Percentiles rank a stretch among this genome's conserved stretches.
Evolutionary conservation across 768 basidiomycete species (phyloP).

Genomic region (Neoboletus brunneissimus): DNA sequence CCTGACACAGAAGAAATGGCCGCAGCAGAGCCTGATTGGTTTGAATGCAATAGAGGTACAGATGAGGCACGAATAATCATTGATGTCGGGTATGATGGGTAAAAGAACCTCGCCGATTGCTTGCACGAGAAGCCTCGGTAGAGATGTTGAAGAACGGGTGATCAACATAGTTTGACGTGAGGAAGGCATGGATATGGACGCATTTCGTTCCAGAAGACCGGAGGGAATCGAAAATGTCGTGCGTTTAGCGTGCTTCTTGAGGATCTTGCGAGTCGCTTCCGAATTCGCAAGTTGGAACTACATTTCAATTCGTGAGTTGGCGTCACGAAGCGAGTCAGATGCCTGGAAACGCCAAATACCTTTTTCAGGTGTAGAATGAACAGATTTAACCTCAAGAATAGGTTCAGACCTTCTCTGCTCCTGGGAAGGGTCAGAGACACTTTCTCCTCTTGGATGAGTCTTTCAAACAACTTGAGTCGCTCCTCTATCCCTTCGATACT

Average conservation of each 20-base stretch:
- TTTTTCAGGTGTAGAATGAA: constrained; percentile 81
- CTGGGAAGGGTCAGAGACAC: constrained; percentile 54
- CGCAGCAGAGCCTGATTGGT: constrained; percentile 78
- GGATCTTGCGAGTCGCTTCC: constrained; percentile 88
- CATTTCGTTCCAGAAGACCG: constrained; percentile 21
- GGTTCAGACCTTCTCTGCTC: constrained; percentile 57
- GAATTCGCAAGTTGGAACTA: constrained; percentile 82
- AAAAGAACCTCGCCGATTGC: constrained; percentile 80
- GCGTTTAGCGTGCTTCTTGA: constrained; percentile 92
- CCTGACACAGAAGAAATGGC: constrained; percentile 76
- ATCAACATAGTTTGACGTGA: constrained; percentile 32
- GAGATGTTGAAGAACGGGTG: constrained; percentile 34
- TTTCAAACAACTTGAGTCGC: constrained; percentile 60
- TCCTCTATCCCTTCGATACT: constrained; percentile 66
- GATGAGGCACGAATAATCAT: constrained; percentile 85
- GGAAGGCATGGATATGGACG: constrained; percentile 9
- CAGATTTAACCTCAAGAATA: constrained; percentile 73
- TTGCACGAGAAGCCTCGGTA: constrained; percentile 70
- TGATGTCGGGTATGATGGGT: constrained; percentile 74
- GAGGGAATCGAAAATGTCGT: constrained; percentile 71
- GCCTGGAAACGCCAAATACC: constrained; percentile 35
- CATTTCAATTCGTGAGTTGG: neutral
- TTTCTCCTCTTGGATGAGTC: constrained; percentile 49
- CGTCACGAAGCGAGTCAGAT: neutral
- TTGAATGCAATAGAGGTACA: constrained; percentile 92